phyloP scores from a whole-genome alignment of 768 basidiomycete genomes.

The Tulasnella sp. region DNA sequence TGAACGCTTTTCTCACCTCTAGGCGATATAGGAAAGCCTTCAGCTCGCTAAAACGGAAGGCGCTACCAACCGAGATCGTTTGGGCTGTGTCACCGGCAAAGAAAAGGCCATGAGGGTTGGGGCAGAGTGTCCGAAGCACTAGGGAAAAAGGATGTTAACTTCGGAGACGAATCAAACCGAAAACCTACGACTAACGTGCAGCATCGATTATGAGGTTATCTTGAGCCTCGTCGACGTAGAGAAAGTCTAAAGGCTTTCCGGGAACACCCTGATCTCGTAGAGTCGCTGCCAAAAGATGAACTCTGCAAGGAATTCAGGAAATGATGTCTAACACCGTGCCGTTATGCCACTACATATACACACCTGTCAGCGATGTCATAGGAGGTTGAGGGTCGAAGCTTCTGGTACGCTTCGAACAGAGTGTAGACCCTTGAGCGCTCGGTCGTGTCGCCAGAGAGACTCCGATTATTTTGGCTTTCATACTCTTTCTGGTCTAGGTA shows the following conservation, averaged over 20 bases:
- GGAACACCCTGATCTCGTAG: conserved; percentile 38
- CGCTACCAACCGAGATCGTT: conserved; percentile 67
- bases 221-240: conserved; percentile 75
- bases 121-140: conserved; percentile 22
- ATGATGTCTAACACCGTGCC: conserved; percentile 1
- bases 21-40: conserved; percentile 62
- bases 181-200: conserved; percentile 44
- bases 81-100: conserved; percentile 66
- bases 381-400: conserved; percentile 28
- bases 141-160: no score
- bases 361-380: conserved; percentile 62
- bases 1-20: conserved; percentile 46
- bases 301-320: conserved; percentile 41
- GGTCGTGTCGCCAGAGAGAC: conserved; percentile 23
- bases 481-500: conserved; percentile 43
- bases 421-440: conserved; percentile 49
- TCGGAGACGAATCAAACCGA: neutral
- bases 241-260: conserved; percentile 50
- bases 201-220: conserved; percentile 67
- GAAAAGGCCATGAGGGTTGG: conserved; percentile 20
- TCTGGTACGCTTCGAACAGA: conserved; percentile 53
- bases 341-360: neutral
- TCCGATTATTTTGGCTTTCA: conserved; percentile 47
- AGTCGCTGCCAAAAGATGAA: conserved; percentile 46
- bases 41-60: conserved; percentile 67